phyloP scores from a whole-genome alignment of 805 yeast genomes.

The Wickerhamomyces bisporus region DNA sequence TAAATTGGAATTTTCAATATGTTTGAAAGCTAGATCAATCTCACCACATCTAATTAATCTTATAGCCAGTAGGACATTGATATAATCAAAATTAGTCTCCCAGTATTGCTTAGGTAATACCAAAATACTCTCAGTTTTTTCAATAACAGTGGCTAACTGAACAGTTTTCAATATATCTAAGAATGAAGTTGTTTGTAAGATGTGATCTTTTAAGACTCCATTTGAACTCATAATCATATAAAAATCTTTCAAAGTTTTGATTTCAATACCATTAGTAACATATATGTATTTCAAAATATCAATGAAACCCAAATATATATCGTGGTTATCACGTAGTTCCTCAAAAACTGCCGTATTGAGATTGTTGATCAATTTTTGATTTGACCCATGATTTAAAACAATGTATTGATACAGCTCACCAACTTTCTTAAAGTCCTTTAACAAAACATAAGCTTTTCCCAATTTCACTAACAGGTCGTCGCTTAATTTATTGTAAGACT shows the following conservation, averaged over 20 bases:
- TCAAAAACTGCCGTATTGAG: constrained; percentile 8
- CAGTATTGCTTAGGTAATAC: constrained; percentile 11
- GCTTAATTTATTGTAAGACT: constrained; percentile 4
- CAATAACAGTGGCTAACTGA: constrained; percentile 12
- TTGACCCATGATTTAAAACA: constrained; percentile 3
- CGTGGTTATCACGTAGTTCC: constrained; percentile 10
- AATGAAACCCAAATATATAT: constrained; percentile 11
- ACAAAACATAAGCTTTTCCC: constrained; percentile 5
- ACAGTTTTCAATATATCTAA: constrained; percentile 9
- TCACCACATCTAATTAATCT: constrained; percentile 5
- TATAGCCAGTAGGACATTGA: constrained; percentile 10
- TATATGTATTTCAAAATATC: constrained; percentile 13
- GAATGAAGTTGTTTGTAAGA: constrained; percentile 5
- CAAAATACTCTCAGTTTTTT: constrained; percentile 6
- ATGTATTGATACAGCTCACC: constrained; percentile 8
- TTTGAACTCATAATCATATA: constrained; percentile 8
- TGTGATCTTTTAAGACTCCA: constrained; percentile 2
- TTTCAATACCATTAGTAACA: constrained; percentile 5
- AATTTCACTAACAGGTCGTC: constrained; percentile 9
- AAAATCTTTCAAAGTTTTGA: constrained; percentile 11
- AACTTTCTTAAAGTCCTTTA: constrained; percentile 9
- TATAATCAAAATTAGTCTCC: constrained; percentile 12
- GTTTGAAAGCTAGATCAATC: constrained; percentile 6
- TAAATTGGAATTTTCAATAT: constrained; percentile 2
- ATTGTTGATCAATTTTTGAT: constrained; percentile 1